A percentile compares a stretch with the other conserved stretches of the same genome.
These are phyloP conservation scores for Xylariomycetidae sp. DNA, from an alignment of 2,329 filamentous ascomycete species.

Conservation along the genomic window DNA sequence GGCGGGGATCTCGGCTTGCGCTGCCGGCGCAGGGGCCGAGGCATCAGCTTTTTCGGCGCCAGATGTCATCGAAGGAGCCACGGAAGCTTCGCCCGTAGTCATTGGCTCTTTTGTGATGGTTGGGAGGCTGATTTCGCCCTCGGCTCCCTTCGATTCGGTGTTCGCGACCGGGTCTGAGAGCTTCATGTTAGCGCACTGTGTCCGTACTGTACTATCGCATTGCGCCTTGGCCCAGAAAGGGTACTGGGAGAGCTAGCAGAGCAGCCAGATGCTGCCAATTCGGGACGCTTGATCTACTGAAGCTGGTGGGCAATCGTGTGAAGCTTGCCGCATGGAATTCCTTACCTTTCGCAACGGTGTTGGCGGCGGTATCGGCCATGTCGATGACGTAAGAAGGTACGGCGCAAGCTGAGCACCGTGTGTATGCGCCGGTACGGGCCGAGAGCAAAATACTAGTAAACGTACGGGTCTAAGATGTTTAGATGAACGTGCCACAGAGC, in stretches of 20 bases:
- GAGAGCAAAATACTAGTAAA: background rate
- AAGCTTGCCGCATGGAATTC: constrained; percentile 5
- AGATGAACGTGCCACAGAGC: no score
- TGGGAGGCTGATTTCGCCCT: constrained; percentile 13
- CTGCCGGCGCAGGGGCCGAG: constrained; percentile 5
- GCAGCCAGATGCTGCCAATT: no score
- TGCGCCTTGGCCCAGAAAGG: constrained; percentile 9
- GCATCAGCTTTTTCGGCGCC: constrained; percentile 6
- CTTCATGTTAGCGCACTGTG: constrained; percentile 22
- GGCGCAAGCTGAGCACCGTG: constrained; percentile 18
- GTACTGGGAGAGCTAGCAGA: no score
- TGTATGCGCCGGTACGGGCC: constrained; percentile 2
- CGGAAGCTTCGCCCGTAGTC: constrained; percentile 14
- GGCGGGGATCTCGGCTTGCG: constrained; percentile 12
- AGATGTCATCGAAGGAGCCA: constrained; percentile 11
- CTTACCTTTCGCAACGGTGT: constrained; percentile 26
- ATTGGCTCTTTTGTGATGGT: constrained; percentile 16
- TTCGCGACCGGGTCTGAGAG: constrained; percentile 14
- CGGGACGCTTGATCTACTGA: no score
- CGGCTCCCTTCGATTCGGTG: constrained; percentile 15
- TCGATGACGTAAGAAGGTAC: constrained; percentile 28
- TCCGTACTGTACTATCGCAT: constrained; percentile 9
- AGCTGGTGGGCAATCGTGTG: no score
- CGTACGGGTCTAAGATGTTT: background rate
- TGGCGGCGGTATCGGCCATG: constrained; percentile 25